phyloP scores from a whole-genome alignment of 441 rosid species.

The Dalechampia spathulata region DNA sequence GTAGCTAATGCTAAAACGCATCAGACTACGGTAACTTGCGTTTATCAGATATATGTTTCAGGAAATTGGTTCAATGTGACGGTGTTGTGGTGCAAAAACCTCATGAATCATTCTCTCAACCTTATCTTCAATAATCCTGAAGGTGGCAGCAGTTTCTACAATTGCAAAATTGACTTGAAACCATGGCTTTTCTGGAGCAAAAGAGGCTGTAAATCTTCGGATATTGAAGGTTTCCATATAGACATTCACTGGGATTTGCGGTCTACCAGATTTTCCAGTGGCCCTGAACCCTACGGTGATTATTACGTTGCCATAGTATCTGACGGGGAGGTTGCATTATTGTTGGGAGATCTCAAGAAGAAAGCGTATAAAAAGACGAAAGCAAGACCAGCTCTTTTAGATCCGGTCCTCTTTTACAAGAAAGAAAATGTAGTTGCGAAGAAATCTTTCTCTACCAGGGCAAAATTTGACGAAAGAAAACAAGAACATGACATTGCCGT shows the following conservation, averaged over 20 bases:
- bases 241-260: slow-evolving; percentile 30
- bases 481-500: slow-evolving; percentile 23
- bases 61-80: slow-evolving; percentile 20
- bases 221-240: slow-evolving; percentile 22
- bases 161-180: slow-evolving; percentile 26
- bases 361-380: slow-evolving; percentile 26
- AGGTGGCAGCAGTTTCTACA: slow-evolving; percentile 12
- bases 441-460: slow-evolving; percentile 27
- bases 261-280: slow-evolving; percentile 20
- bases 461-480: slow-evolving; percentile 19
- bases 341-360: slow-evolving; percentile 25
- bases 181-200: slow-evolving; percentile 33
- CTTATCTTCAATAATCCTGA: slow-evolving; percentile 23
- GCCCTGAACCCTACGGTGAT: slow-evolving; percentile 25
- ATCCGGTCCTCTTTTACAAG: slow-evolving; percentile 14
- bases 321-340: slow-evolving; percentile 24
- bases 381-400: slow-evolving; percentile 23
- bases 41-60: slow-evolving; percentile 18
- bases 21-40: slow-evolving; percentile 24
- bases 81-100: slow-evolving; percentile 25
- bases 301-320: slow-evolving; percentile 25
- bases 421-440: slow-evolving; percentile 24
- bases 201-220: slow-evolving; percentile 24
- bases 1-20: slow-evolving; percentile 6
- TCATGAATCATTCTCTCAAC: slow-evolving; percentile 25